phyloP scores from a whole-genome alignment of 331 rosid genomes.

The Pyrus hybrid region DNA sequence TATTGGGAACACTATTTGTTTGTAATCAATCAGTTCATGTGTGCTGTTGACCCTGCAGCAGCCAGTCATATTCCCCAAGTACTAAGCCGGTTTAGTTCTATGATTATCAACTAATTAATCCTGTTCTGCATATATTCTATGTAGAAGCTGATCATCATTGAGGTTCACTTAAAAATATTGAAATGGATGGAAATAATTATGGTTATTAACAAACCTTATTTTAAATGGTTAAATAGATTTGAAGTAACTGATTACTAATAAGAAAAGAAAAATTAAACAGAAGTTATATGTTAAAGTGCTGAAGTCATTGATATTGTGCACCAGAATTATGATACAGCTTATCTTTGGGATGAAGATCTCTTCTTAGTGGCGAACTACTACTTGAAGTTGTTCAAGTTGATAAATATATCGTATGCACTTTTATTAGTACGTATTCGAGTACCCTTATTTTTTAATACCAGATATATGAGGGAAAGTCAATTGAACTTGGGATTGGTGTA shows the following conservation, averaged over 20 bases:
- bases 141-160: slow-evolving; percentile 3
- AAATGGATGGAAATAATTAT: neutral
- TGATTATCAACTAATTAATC: neutral
- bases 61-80: neutral
- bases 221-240: neutral
- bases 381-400: too few relatives aligned
- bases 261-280: too few relatives aligned
- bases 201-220: neutral
- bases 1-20: slow-evolving; percentile 4
- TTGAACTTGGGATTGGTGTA: too few relatives aligned
- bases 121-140: neutral
- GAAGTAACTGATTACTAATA: neutral
- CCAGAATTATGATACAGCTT: too few relatives aligned
- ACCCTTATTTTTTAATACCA: too few relatives aligned
- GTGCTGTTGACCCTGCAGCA: slow-evolving; percentile 24
- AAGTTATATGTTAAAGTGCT: neutral
- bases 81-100: neutral
- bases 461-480: too few relatives aligned
- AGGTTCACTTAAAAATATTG: slow-evolving; percentile 4
- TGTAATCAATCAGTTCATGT: slow-evolving; percentile 32
- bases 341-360: too few relatives aligned
- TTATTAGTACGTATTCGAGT: too few relatives aligned
- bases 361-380: too few relatives aligned
- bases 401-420: too few relatives aligned
- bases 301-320: too few relatives aligned